Conservation (phyloP, 331 rosid species). For the Telfairia occidentalis region DNA sequence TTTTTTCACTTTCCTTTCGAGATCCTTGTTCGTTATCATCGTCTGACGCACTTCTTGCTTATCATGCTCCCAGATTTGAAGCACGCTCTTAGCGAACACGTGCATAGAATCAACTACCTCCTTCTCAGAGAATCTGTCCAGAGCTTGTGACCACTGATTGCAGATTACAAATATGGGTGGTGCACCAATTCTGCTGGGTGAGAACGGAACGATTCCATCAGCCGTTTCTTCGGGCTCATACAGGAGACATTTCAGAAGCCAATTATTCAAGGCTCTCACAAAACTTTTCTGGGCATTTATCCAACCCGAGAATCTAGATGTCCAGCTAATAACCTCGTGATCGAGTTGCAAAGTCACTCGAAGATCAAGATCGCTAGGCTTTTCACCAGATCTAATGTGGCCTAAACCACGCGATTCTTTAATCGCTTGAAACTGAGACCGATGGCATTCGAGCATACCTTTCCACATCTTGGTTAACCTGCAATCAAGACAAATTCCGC, state of each 20-base stretch:
- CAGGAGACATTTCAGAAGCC: slow-evolving; percentile 75
- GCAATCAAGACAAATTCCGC: slow-evolving; percentile 17
- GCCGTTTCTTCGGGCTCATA: slow-evolving; percentile 79
- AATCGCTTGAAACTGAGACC: slow-evolving; percentile 55
- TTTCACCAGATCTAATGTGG: slow-evolving; percentile 49
- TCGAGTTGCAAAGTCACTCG: slow-evolving; percentile 51
- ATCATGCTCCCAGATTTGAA: slow-evolving; percentile 73
- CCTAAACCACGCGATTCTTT: slow-evolving; percentile 72
- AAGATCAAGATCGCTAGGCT: slow-evolving; percentile 42
- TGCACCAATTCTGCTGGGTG: slow-evolving; percentile 82
- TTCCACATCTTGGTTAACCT: slow-evolving; percentile 89
- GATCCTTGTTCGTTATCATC: slow-evolving; percentile 44
- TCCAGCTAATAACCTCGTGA: slow-evolving; percentile 80
- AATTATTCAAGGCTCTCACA: slow-evolving; percentile 66
- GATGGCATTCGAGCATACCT: slow-evolving; percentile 90
- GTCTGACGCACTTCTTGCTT: slow-evolving; percentile 53
- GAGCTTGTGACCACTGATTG: slow-evolving; percentile 77
- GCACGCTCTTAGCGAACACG: slow-evolving; percentile 45
- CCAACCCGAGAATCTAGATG: slow-evolving; percentile 64
- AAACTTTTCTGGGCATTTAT: slow-evolving; percentile 66
- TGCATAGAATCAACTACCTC: slow-evolving; percentile 76
- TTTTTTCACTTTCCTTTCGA: slow-evolving; percentile 48
- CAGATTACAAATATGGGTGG: slow-evolving; percentile 85
- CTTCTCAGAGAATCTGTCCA: slow-evolving; percentile 71
- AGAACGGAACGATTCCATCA: slow-evolving; percentile 72